Conservation (phyloP, 78 protist genomes). For the Dictyostelium purpureum region DNA sequence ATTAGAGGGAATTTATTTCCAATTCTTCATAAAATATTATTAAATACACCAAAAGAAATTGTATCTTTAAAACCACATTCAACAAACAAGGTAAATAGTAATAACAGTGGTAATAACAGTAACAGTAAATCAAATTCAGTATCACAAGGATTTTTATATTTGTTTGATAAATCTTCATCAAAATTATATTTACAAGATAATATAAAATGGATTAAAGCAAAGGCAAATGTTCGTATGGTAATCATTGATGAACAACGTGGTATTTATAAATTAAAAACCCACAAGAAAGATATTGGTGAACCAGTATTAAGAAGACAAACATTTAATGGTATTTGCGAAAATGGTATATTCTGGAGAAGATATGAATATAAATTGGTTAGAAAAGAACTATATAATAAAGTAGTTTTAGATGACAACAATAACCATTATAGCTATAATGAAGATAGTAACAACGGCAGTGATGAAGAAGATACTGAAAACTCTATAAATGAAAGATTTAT, state of each 20-base stretch:
- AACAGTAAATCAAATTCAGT: neutral
- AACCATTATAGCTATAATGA: neutral
- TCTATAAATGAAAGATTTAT: constrained; percentile 1
- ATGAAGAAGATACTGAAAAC: neutral
- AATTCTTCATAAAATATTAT: constrained; percentile 18
- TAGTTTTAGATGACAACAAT: neutral
- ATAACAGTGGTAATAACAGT: neutral
- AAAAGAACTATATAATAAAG: constrained; percentile 21
- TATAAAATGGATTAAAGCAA: constrained; percentile 73
- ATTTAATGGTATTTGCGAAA: constrained; percentile 32
- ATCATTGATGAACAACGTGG: constrained; percentile 28
- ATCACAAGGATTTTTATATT: constrained; percentile 60
- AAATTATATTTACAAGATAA: constrained; percentile 49
- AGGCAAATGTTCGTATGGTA: constrained; percentile 66
- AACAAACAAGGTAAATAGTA: neutral
- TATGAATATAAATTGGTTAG: constrained; percentile 66
- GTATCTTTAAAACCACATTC: neutral
- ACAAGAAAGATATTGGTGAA: constrained; percentile 68
- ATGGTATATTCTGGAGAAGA: constrained; percentile 58
- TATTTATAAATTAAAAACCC: constrained; percentile 61
- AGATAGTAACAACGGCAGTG: neutral
- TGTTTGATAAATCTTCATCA: constrained; percentile 44
- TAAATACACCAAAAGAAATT: constrained; percentile 3
- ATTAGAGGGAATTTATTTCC: constrained; percentile 49
- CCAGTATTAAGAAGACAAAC: constrained; percentile 74